A percentile compares a stretch with the other conserved stretches of the same genome.
Conservation (phyloP, 257 asterid species). For the Nicotiana noctiflora region DNA sequence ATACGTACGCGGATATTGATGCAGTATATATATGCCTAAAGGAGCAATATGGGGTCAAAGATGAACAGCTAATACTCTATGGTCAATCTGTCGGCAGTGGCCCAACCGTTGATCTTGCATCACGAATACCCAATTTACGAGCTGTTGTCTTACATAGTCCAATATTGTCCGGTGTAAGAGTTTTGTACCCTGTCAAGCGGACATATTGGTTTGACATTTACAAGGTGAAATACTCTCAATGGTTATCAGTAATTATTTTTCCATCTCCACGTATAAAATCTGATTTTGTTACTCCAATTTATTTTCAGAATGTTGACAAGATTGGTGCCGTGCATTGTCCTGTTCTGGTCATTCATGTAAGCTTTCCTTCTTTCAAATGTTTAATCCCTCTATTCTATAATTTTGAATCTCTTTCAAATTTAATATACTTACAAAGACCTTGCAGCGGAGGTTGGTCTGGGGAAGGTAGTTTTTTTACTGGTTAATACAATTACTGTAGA, state of each 20-base stretch:
- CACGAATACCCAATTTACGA: conserved; percentile 78
- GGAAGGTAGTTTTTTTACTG: not conserved
- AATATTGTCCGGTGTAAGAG: conserved; percentile 91
- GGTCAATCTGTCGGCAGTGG: conserved; percentile 99
- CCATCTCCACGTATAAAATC: not conserved
- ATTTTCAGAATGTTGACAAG: conserved; percentile 92
- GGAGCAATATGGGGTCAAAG: conserved; percentile 89
- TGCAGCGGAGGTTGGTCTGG: not conserved
- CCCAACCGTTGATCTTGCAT: conserved; percentile 93
- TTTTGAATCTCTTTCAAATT: not conserved
- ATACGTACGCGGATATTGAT: conserved; percentile 96
- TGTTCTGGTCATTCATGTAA: conserved; percentile 95
- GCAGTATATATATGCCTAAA: conserved; percentile 96
- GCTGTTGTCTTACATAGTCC: conserved; percentile 98
- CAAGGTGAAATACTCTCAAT: conserved; percentile 46
- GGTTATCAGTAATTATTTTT: not conserved
- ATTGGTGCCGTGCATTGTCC: conserved; percentile 77
- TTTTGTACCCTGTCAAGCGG: conserved; percentile 86
- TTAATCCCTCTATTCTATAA: not conserved
- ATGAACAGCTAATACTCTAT: conserved; percentile 81
- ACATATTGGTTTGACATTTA: conserved; percentile 97
- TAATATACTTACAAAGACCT: not conserved
- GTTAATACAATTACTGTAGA: not conserved
- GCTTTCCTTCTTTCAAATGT: conserved; percentile 21
- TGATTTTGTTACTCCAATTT: conserved; percentile 8